Evolutionary conservation across 768 basidiomycete genomes (phyloP), one percentile per base, ranked within the genome.

Genomic region (Nidula microcarpa): DNA sequence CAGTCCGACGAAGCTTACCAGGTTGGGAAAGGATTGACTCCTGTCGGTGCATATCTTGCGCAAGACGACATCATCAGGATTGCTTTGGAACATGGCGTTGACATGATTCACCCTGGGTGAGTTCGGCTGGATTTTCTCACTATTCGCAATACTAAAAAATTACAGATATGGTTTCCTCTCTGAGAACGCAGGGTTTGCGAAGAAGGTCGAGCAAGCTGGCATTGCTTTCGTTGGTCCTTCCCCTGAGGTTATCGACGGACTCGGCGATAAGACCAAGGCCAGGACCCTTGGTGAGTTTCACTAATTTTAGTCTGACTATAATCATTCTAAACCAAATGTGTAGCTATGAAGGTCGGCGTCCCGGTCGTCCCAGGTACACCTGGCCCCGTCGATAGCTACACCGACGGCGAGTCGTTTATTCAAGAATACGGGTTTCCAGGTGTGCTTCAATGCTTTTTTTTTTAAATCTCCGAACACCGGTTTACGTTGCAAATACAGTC

Each of bases 251-350:
- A 99, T 99, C 61, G 97, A 98, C 78, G 85, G 88, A 49, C 84
- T 98, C 43, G 97, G 97, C 51, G 96, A 99, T 79, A 99, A 99
- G 84, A 98, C 96, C 49, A 98, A 98, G 74, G 96, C 96, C 44
- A 84, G 97, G 60, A 82, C 85, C 44, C 78, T 98, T 52, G 91
- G 91, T 91, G 66, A 63, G 71, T 49, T 57, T 48, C 49, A 6
- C 51, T 57, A 23, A 23, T 43, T 50, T 49, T 52, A 46, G 53
- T 43, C 36, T 32, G 52, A 35, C 41, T 51, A 16, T 34, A 33
- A 47, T 56, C 47, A 58, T 52, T 54, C 48, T 17, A 41, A 34
- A 50, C 35, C 17, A 54, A 55, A 30, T 30, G 23, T 33, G 14
- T 60, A 91, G 94, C 94, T 39, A 91, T 93, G 73, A 87, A 86